phyloP scores from a whole-genome alignment of 2,329 filamentous ascomycete species.

The Penicillium decumbens region DNA sequence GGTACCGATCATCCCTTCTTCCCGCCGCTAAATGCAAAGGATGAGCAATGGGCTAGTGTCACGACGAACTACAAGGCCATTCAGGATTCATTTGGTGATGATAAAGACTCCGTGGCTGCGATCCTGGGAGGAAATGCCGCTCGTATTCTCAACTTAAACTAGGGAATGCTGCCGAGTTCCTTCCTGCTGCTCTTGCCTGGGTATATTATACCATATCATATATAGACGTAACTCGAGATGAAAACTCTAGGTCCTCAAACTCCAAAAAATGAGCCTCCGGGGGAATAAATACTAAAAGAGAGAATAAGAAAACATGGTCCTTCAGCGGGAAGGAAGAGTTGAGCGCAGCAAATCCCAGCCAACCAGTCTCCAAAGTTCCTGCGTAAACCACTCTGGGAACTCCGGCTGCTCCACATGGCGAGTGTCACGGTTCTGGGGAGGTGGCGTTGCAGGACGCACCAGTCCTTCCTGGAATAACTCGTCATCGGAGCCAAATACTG shows the following conservation, averaged over 20 bases:
- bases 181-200: too few relatives aligned
- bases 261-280: not conserved
- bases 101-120: conserved; percentile 30
- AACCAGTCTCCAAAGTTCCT: conserved; percentile 54
- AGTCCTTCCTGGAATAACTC: conserved; percentile 29
- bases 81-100: conserved; percentile 31
- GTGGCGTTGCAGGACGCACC: conserved; percentile 18
- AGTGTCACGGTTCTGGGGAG: conserved; percentile 13
- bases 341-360: conserved; percentile 50
- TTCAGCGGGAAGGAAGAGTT: not conserved
- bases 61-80: conserved; percentile 47
- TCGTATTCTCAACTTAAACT: conserved; percentile 38
- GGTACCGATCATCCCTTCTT: conserved; percentile 47
- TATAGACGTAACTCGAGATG: not conserved
- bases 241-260: not conserved
- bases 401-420: conserved; percentile 28
- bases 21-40: conserved; percentile 36
- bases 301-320: not conserved
- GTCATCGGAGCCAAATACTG: conserved; percentile 39
- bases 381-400: conserved; percentile 51
- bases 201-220: not conserved
- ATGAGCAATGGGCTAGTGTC: conserved; percentile 44
- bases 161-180: not conserved
- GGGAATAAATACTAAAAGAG: not conserved
- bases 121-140: conserved; percentile 46